Base-by-base conservation (phyloP, 345 rosid genomes). In the Litchi chinensis region DNA sequence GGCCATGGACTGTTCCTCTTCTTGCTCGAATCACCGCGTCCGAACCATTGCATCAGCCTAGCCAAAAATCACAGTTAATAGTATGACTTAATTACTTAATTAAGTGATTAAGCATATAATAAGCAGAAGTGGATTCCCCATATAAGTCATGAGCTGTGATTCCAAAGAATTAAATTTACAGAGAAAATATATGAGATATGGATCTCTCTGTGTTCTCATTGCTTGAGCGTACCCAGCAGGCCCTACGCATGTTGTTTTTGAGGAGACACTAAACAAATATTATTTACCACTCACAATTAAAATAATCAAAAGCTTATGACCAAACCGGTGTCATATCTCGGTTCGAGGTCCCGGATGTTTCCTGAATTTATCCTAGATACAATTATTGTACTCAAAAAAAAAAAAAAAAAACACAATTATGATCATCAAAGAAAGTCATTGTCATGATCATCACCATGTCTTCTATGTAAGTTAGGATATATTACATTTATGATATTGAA, bases 1-100 rank as follows among this genome's bases (percentile, higher is more conserved):
- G 81, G 87, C 75, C 92, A 68, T 62, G 77, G 64, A 74, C 79
- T 68, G 64, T 81, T 69, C 46, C 37, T 26, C 60, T 40, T 77
- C 80, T 64, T 37, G 40, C 67, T n/a, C 88, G 62, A 78, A 43
- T 85, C 71, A 87, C 89, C 87, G 82, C 88, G 69, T 85, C 75
- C 72, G 65, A 0, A 74, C 46, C 56, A 44, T 67, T 40, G 76
- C 63, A 66, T 32, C 48, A 79, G 62, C 74, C 73, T 50, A 50
- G 19, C 63, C 5, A 18, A 73, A 77, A 18, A 46, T 46, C 9
- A 67, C n/a, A 57, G 21, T 70, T 43, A 70, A 28, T 59, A 70
- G 19, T 65, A 68, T 68, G 4, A 72, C 52, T 76, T 15, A 70
- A 32, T 69, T 18, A 48, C 24, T 32, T 77, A 57, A 15, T 69